Conservation (phyloP, 495 filamentous ascomycete genomes). For the Talaromyces liani region DNA sequence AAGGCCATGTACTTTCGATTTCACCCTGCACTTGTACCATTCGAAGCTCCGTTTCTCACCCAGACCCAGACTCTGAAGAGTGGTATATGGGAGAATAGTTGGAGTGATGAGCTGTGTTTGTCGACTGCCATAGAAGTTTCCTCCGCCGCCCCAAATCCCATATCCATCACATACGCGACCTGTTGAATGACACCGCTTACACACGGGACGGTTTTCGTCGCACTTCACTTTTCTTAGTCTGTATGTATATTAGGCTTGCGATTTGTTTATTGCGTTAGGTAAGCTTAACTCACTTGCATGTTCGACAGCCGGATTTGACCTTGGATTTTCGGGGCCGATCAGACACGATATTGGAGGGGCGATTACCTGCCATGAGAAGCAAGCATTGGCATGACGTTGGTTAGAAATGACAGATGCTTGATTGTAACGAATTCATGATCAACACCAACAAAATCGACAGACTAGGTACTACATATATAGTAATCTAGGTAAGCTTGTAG, state of each 20-base stretch:
- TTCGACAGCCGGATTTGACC: slow-evolving; percentile 22
- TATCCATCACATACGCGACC: slow-evolving; percentile 53
- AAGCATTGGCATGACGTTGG: not conserved
- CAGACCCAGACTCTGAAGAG: slow-evolving; percentile 16
- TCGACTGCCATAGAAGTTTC: slow-evolving; percentile 15
- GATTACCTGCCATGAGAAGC: not conserved
- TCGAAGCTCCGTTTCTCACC: slow-evolving; percentile 51
- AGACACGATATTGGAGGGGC: not conserved
- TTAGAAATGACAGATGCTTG: not conserved
- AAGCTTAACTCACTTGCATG: slow-evolving; percentile 19
- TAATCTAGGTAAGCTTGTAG: not conserved
- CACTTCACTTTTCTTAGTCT: slow-evolving; percentile 48
- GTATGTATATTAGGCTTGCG: not conserved
- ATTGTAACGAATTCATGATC: not conserved
- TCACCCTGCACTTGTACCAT: slow-evolving; percentile 50
- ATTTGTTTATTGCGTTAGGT: no score
- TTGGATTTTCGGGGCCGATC: slow-evolving; percentile 5
- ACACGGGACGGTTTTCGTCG: slow-evolving; percentile 47
- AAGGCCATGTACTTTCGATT: slow-evolving; percentile 53
- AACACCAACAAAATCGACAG: not conserved
- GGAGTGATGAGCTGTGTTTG: slow-evolving; percentile 13
- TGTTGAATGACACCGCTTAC: slow-evolving; percentile 44
- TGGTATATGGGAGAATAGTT: slow-evolving; percentile 10
- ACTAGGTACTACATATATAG: no score
- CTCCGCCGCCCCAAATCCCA: slow-evolving; percentile 43